Base-by-base conservation (phyloP, 1,139 yeast genomes). In the Protomyces pachydermus region DNA sequence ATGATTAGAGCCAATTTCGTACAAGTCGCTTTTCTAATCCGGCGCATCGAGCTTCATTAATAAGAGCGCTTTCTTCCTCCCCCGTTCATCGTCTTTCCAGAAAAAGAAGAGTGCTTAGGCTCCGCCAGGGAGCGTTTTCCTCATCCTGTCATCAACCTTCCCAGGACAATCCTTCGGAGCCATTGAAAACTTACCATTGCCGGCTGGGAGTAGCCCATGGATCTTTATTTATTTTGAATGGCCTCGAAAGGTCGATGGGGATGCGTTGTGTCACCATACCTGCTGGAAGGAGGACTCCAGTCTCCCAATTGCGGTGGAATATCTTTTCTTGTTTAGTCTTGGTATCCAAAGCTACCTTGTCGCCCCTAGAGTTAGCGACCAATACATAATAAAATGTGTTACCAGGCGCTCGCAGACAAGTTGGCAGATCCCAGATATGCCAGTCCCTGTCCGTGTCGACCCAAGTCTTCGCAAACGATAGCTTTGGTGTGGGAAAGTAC, bases 91-190 rank as follows among this genome's bases (percentile, higher is more conserved):
- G 18, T 8, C 46, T 42, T 16, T 16, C 18, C 9, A 5, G 46
- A n/a, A 14, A 8, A 10, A 42, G 46, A 14, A 18, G n/a, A 16
- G 20, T 16, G 20, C 48, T 4, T 18, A 2, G 6, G 10, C 62
- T 45, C 51, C 34, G 39, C 62, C 9, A 58, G 25, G 10, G 39
- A 51, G 4, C 54, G 42, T 38, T 37, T 51, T 18, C 37, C 62
- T 39, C 35, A 83, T 84, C 68, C 86, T 84, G 68, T 81, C 78
- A 71, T 84, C 87, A 68, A 84, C 79, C 71, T 84, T 87, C 72
- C 84, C 88, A 72, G 84, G 77, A 35, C 85, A 76, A 71, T 86
- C 82, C 38, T 87, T 84, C 76, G 84, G 88, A 45, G 88, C 88
- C 72, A 81, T 84, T 84, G 75, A 81, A 86, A 79, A 87, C 82